These are phyloP conservation scores for Balansia obtecta DNA, from an alignment of 2,329 filamentous ascomycete species.

Conservation along the genomic window DNA sequence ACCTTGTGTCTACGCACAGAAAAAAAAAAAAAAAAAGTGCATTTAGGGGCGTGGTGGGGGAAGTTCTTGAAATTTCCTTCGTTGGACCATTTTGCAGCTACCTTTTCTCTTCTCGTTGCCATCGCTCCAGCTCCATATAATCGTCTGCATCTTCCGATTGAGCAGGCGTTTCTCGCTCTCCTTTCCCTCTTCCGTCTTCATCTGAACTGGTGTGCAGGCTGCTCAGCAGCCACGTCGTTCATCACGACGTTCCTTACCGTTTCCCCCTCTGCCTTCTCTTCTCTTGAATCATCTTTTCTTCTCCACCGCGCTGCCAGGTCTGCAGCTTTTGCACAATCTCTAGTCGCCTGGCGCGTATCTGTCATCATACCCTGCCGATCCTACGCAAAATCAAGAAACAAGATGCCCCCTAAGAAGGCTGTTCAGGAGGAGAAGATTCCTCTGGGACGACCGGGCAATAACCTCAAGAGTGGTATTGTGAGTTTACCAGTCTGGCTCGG, in stretches of 20 bases:
- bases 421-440: slow-evolving; percentile 91
- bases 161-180: slow-evolving; percentile 13
- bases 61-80: slow-evolving; percentile 19
- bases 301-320: slow-evolving; percentile 52
- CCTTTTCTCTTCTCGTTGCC: slow-evolving; percentile 9
- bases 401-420: slow-evolving; percentile 93
- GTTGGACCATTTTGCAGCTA: slow-evolving; percentile 12
- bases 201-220: slow-evolving; percentile 24
- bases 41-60: slow-evolving; percentile 8
- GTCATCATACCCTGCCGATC: slow-evolving; percentile 36
- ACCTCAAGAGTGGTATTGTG: slow-evolving; percentile 98
- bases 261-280: slow-evolving; percentile 36
- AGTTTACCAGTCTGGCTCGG: slow-evolving; percentile 18
- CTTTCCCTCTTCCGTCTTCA: slow-evolving; percentile 2
- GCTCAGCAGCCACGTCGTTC: slow-evolving; percentile 26
- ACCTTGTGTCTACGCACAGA: neutral
- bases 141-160: slow-evolving; percentile 10
- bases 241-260: slow-evolving; percentile 31
- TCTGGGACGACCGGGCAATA: slow-evolving; percentile 93
- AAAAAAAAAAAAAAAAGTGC: too few species aligned
- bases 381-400: slow-evolving; percentile 52
- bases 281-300: slow-evolving; percentile 37
- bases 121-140: neutral
- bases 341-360: slow-evolving; percentile 39
- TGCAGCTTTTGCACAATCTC: slow-evolving; percentile 43